These are phyloP conservation scores for Verruconis gallopava DNA, from an alignment of 2,329 filamentous ascomycete genomes.

Conservation along the genomic window DNA sequence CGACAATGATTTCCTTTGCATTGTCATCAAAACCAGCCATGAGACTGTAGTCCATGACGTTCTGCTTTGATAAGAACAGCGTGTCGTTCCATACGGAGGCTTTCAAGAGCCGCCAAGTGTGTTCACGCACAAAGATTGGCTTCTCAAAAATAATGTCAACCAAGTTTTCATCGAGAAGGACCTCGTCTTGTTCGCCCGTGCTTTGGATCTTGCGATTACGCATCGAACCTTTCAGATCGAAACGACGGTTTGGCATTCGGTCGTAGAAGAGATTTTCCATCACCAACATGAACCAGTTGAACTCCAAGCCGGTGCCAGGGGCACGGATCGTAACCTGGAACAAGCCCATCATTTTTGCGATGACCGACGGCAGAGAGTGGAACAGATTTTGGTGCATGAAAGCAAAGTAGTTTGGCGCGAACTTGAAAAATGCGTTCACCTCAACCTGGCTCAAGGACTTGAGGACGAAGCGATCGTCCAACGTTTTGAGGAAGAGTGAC, in stretches of 20 bases:
- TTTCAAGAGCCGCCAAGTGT: constrained; percentile 85
- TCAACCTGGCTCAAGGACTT: constrained; percentile 86
- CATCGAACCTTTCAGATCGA: constrained; percentile 97
- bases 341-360: constrained; percentile 98
- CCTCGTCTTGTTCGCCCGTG: constrained; percentile 91
- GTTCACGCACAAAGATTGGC: constrained; percentile 85
- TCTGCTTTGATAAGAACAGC: constrained; percentile 81
- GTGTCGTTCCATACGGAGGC: constrained; percentile 97
- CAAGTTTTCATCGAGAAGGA: constrained; percentile 95
- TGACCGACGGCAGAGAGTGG: constrained; percentile 82
- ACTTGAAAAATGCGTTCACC: constrained; percentile 84
- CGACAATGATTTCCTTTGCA: constrained; percentile 82
- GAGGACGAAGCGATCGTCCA: constrained; percentile 86
- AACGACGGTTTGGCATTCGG: constrained; percentile 62
- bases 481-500: constrained; percentile 89
- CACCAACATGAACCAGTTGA: constrained; percentile 84
- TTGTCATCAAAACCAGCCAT: constrained; percentile 96
- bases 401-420: constrained; percentile 91
- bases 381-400: constrained; percentile 96
- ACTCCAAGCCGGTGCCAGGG: constrained; percentile 76
- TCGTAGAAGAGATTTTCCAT: constrained; percentile 99
- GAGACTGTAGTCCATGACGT: constrained; percentile 97
- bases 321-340: constrained; percentile 98
- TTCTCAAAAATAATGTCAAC: constrained; percentile 98
- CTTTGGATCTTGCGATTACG: constrained; percentile 93